Evolutionary conservation across 768 basidiomycete species (phyloP).

Genomic region (Auricularia cornea): DNA sequence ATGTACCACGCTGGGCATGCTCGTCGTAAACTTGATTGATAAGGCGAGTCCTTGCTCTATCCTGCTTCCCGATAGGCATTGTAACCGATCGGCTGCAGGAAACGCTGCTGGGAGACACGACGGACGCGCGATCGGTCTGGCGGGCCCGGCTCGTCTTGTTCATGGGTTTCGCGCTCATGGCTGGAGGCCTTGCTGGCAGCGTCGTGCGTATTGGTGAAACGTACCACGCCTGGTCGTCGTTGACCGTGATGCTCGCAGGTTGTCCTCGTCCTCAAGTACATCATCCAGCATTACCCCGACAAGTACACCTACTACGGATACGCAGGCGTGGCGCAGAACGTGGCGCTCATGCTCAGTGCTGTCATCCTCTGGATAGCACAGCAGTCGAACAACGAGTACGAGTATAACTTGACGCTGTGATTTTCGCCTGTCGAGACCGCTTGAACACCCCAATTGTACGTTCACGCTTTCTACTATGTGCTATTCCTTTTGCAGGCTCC

Average conservation of each 20-base stretch:
- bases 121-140: slow-evolving; percentile 79
- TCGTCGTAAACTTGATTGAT: slow-evolving; percentile 90
- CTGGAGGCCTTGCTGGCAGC: slow-evolving; percentile 94
- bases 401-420: slow-evolving; percentile 78
- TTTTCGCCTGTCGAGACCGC: too few relatives aligned
- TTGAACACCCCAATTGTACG: too few relatives aligned
- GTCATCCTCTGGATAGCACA: slow-evolving; percentile 91
- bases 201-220: too few relatives aligned
- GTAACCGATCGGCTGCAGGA: slow-evolving; percentile 57
- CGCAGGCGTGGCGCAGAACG: slow-evolving; percentile 92
- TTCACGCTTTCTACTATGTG: too few relatives aligned
- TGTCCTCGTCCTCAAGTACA: slow-evolving; percentile 83
- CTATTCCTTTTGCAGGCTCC: too few relatives aligned
- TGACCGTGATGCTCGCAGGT: too few relatives aligned
- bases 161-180: slow-evolving; percentile 94
- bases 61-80: too few relatives aligned
- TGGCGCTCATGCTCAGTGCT: slow-evolving; percentile 73
- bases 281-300: slow-evolving; percentile 61
- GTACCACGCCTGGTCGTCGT: too few relatives aligned
- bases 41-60: slow-evolving; percentile 86
- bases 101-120: neutral
- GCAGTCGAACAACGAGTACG: slow-evolving; percentile 78
- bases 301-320: slow-evolving; percentile 87
- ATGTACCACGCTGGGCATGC: slow-evolving; percentile 84
- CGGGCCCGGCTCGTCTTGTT: slow-evolving; percentile 85